Percentiles rank a stretch among this genome's conserved stretches.
phyloP scores from a whole-genome alignment of 2,329 filamentous ascomycete species.

The Fusarium poae region DNA sequence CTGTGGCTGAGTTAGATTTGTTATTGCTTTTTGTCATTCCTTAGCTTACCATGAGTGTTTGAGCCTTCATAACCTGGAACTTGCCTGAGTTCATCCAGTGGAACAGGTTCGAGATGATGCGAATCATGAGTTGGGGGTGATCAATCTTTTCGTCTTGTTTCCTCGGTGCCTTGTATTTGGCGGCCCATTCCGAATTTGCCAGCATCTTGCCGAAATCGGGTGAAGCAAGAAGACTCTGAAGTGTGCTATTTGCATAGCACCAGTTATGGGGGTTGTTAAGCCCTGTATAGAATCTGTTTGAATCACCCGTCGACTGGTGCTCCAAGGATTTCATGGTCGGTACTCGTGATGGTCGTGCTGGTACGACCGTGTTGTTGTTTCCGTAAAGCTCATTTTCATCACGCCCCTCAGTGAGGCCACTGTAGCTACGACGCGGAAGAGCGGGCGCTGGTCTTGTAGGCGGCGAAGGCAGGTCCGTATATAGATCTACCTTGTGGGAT shows the following conservation, averaged over 20 bases:
- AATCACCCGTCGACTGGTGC: conserved; percentile 61
- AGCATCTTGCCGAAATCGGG: conserved; percentile 74
- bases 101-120: conserved; percentile 70
- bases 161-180: conserved; percentile 75
- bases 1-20: conserved; percentile 52
- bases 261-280: conserved; percentile 84
- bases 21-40: conserved; percentile 23
- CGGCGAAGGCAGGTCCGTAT: conserved; percentile 66
- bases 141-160: conserved; percentile 69
- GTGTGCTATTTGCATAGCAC: conserved; percentile 92
- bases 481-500: conserved; percentile 56
- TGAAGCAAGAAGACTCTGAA: conserved; percentile 86
- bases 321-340: conserved; percentile 55
- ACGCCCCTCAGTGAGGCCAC: conserved; percentile 70
- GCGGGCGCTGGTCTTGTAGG: conserved; percentile 77
- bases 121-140: conserved; percentile 70
- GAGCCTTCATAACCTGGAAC: conserved; percentile 64
- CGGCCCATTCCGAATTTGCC: conserved; percentile 69
- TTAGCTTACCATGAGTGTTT: conserved; percentile 68
- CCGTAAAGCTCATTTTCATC: conserved; percentile 54
- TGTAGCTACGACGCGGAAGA: conserved; percentile 80
- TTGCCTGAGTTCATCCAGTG: conserved; percentile 68
- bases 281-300: conserved; percentile 64
- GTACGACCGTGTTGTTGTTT: conserved; percentile 57
- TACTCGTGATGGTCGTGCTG: conserved; percentile 55